A percentile compares a stretch with the other conserved stretches of the same genome.
Evolutionary conservation across 805 yeast species (phyloP).

Genomic region (Starmerella gropengiesseri): DNA sequence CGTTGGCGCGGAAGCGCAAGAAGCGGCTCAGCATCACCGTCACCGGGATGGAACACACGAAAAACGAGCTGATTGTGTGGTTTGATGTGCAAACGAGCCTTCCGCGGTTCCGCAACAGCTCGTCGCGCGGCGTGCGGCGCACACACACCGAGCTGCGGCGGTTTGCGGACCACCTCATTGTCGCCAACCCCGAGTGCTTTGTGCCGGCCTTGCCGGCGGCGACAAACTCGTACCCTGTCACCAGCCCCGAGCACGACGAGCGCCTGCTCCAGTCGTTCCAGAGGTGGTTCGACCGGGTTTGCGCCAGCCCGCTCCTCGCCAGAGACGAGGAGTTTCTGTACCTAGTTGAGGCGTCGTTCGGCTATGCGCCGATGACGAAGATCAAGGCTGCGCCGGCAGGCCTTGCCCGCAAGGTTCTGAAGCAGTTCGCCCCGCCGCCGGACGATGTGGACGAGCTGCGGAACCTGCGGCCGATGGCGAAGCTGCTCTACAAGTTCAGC

Average conservation of each 20-base stretch:
- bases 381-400: slow-evolving; percentile 69
- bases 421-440: slow-evolving; percentile 84
- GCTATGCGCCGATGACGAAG: slow-evolving; percentile 51
- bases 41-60: slow-evolving; percentile 58
- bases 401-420: slow-evolving; percentile 73
- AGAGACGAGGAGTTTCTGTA: slow-evolving; percentile 80
- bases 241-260: slow-evolving; percentile 66
- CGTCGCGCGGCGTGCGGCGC: slow-evolving; percentile 66
- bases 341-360: slow-evolving; percentile 70
- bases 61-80: slow-evolving; percentile 63
- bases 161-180: slow-evolving; percentile 64
- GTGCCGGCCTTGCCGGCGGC: slow-evolving; percentile 79
- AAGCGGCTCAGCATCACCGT: slow-evolving; percentile 46
- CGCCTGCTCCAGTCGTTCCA: slow-evolving; percentile 54
- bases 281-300: slow-evolving; percentile 72
- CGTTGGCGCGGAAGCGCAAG: slow-evolving; percentile 23
- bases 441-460: slow-evolving; percentile 76
- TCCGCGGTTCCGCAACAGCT: slow-evolving; percentile 58
- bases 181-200: slow-evolving; percentile 82
- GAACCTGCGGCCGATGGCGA: slow-evolving; percentile 76
- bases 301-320: slow-evolving; percentile 64
- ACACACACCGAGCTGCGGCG: slow-evolving; percentile 67
- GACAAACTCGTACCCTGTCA: slow-evolving; percentile 67
- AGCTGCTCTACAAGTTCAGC: slow-evolving; percentile 53
- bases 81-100: slow-evolving; percentile 61